Evolutionary conservation across 306 rosid genomes (phyloP).

Genomic region (Prunus davidiana): DNA sequence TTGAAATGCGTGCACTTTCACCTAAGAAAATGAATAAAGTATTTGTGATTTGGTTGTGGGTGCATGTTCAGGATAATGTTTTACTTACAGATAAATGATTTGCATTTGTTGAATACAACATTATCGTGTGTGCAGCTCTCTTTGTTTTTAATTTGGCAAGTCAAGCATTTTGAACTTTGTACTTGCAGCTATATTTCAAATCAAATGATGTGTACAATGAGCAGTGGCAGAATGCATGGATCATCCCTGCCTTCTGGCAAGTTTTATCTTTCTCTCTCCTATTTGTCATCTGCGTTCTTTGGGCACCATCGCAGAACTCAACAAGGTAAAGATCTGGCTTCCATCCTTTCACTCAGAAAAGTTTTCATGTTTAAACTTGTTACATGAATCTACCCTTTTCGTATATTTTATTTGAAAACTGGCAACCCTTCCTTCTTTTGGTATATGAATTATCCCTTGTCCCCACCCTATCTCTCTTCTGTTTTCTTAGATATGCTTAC

Average conservation of each 20-base stretch:
- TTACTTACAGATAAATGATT: background rate
- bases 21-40: background rate
- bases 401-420: background rate
- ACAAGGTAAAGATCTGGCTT: constrained; percentile 48
- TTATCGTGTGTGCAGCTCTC: background rate
- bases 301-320: constrained; percentile 97
- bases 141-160: background rate
- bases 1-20: background rate
- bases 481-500: constrained; percentile 63
- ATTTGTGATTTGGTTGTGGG: background rate
- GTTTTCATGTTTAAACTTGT: background rate
- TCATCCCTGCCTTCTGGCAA: constrained; percentile 97
- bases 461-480: background rate
- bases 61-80: background rate
- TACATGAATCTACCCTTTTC: background rate
- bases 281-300: constrained; percentile 72
- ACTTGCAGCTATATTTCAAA: constrained; percentile 79
- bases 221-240: constrained; percentile 92
- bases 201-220: constrained; percentile 79
- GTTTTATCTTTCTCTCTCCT: constrained; percentile 80
- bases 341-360: background rate
- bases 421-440: background rate
- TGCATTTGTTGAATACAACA: background rate
- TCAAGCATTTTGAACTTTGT: background rate
- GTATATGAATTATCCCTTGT: background rate